phyloP scores from a whole-genome alignment of 176 grass and related monocot species.

The Canna indica region DNA sequence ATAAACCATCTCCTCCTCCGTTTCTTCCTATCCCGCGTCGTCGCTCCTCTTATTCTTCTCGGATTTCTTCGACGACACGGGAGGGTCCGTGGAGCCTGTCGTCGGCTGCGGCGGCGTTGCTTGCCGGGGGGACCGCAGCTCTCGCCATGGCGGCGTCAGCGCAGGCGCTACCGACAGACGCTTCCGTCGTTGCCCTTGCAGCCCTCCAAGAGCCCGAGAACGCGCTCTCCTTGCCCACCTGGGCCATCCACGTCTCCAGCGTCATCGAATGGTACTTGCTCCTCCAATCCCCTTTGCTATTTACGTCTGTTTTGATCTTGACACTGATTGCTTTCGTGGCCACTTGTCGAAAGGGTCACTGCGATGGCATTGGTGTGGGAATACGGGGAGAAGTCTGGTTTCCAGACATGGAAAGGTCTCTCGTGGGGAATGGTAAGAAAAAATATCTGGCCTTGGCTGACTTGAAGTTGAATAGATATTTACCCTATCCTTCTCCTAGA shows the following conservation, averaged over 20 bases:
- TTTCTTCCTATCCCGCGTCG: background rate
- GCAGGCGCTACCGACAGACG: slow-evolving; percentile 27
- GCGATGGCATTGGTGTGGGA: slow-evolving; percentile 90
- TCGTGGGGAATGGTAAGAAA: slow-evolving; percentile 86
- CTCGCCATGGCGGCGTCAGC: slow-evolving; percentile 27
- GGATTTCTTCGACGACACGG: background rate
- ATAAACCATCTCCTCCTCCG: background rate
- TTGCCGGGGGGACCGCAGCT: slow-evolving; percentile 7
- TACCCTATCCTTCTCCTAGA: background rate
- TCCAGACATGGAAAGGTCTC: slow-evolving; percentile 75
- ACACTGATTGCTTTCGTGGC: background rate
- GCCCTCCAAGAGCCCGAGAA: slow-evolving; percentile 65
- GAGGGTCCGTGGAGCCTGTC: background rate
- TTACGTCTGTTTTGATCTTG: background rate
- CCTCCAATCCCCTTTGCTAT: background rate
- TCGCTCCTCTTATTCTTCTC: background rate
- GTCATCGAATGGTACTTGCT: slow-evolving; percentile 60
- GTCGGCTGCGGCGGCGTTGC: slow-evolving; percentile 4
- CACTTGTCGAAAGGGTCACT: slow-evolving; percentile 48
- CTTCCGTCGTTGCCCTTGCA: background rate
- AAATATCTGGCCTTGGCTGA: background rate
- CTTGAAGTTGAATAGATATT: background rate
- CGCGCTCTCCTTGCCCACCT: slow-evolving; percentile 86
- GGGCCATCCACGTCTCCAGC: slow-evolving; percentile 87
- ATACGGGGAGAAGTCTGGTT: slow-evolving; percentile 67